These are phyloP conservation scores for Colletotrichum lindemuthianum DNA, from an alignment of 2,329 filamentous ascomycete genomes.

Conservation along the genomic window DNA sequence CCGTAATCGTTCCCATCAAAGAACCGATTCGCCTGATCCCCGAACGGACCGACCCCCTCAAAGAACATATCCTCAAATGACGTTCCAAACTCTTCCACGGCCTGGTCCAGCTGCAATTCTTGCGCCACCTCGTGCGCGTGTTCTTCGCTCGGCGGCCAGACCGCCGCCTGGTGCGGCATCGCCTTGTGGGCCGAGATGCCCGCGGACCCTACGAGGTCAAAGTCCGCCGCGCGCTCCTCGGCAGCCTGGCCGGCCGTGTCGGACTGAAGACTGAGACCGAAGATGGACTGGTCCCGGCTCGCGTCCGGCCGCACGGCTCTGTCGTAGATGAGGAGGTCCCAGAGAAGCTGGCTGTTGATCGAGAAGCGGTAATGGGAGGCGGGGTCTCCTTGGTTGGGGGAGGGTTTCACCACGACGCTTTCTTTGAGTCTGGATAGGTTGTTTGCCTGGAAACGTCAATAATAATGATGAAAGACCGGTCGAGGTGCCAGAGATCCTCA, in stretches of 20 bases:
- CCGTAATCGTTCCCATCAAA: conserved; percentile 49
- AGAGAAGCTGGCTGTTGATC: conserved; percentile 47
- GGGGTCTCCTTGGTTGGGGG: not conserved
- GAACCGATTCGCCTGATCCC: conserved; percentile 42
- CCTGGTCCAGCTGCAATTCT: not conserved
- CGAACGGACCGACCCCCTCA: conserved; percentile 37
- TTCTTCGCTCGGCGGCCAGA: conserved; percentile 46
- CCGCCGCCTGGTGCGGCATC: conserved; percentile 46
- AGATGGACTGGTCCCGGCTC: conserved; percentile 39
- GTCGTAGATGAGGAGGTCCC: conserved; percentile 50
- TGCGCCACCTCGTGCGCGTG: conserved; percentile 13
- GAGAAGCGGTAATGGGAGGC: conserved; percentile 37
- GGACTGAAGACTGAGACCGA: conserved; percentile 34
- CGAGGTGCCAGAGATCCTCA: conserved; percentile 6
- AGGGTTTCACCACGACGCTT: conserved; percentile 41
- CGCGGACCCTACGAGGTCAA: conserved; percentile 49
- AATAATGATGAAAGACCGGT: not conserved
- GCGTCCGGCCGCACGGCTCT: conserved; percentile 42
- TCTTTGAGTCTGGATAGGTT: conserved; percentile 45
- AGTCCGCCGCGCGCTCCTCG: conserved; percentile 42
- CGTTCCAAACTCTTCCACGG: conserved; percentile 3
- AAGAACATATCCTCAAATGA: conserved; percentile 38
- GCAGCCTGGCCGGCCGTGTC: conserved; percentile 15
- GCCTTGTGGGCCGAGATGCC: conserved; percentile 51
- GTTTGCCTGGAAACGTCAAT: conserved; percentile 31